Evolutionary conservation across 176 grass and related monocot species (phyloP), one percentile per base, ranked within the genome.

Genomic region (Areca catechu): DNA sequence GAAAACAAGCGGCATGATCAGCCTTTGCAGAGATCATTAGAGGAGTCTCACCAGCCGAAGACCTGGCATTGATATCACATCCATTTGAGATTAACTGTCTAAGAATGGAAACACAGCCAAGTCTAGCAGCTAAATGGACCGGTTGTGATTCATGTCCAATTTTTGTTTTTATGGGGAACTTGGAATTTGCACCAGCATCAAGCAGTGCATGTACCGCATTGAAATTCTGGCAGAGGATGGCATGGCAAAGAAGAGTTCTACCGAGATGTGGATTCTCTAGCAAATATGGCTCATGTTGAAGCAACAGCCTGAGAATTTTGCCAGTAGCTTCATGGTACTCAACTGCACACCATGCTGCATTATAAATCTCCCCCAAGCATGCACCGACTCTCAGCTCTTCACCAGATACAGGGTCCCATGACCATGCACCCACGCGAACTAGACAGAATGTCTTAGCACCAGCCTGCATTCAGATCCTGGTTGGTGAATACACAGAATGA

Each of bases 321-420:
- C 78, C 78, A 24, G 18, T 82, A 20, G 70, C 73, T 78, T 82
- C 84, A 19, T 74, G 82, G 24, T 72, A 87, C 61, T 87, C 84
- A 16, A 87, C 79, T 20, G 79, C 79, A 22, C 84, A 82, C 78
- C 78, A 87, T 30, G 12, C 76, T 19, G 66, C 65, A 50, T 80
- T 82, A 49, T 87, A 87, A 51, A 67, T 56, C 48, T 87, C 74
- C 22, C 78, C 79, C 27, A 87, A 54, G 66, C 74, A 87, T 7
- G 84, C 56, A 50, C 84, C 84, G 18, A 87, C 84, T 29, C 78
- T 76, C 49, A 87, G 51, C 65, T 87, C 84, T 65, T 87, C 79
- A 58, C 65, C 74, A 6, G 74, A 62, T 48, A 65, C 24, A 24
- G 74, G 34, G 47, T 87, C 84, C 84, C 84, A 87, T 16, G 79